Base-by-base conservation (phyloP, 176 grass and related monocot species). In the Aegilops tauschii region DNA sequence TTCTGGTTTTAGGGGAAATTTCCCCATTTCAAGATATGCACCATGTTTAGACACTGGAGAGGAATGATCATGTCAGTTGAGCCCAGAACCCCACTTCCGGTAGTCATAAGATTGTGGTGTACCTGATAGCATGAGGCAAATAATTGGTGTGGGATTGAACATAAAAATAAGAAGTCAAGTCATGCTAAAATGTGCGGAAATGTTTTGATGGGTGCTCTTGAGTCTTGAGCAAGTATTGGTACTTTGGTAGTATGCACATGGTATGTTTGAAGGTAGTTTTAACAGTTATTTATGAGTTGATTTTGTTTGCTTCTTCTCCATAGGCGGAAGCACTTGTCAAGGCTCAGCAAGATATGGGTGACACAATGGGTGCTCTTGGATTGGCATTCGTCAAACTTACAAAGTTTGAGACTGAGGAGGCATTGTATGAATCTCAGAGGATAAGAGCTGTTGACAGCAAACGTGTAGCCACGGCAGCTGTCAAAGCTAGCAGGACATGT, bases 331-430 rank as follows among this genome's bases (percentile, higher is more conserved):
- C 83, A 42, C 88, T 99, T 86, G 92, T 96, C 76, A 99, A 99
- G 80, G 94, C 94, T 68, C 97, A 96, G 61, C 94, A 99, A 90
- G 94, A 99, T 84, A 93, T 99, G 87, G 94, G 94, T 87, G 97
- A 99, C 85, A 96, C 94, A 80, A 99, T 99, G 90, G 97, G 97
- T 83, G 90, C 93, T 12, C 92, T 99, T 80, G 97, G 97, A 73
- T 85, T 99, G 86, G 94, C 94, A 84, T 99, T 99, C 56, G 87
- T 99, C 69, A 99, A 94, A 82, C 83, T 99, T 67, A 94, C 92
- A 5, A 99, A 99, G 84, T 93, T 99, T 64, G 97, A 99, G 77
- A 96, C 84, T 16, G 97, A 96, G 61, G 88, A 99, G 61, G 94
- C 90, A 71, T 85, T 94, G 77, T 89, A 91, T 23, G 85, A 93